Percentiles rank a stretch among this genome's conserved stretches.
Conservation (phyloP, 129 eudicot species). For the Pulicaria dysenterica region DNA sequence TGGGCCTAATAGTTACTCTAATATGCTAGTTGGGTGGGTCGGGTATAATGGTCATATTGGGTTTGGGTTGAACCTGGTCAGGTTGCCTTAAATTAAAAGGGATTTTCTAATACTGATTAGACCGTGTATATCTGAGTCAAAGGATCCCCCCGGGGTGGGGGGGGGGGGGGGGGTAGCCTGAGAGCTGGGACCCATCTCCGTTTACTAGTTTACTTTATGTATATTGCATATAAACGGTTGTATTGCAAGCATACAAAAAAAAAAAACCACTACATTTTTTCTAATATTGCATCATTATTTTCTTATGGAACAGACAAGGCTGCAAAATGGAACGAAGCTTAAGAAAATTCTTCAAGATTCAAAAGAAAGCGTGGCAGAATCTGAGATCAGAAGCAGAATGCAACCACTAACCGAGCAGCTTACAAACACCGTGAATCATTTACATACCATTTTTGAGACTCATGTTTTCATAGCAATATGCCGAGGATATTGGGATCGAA, state of each 20-base stretch:
- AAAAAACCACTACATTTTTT: not conserved
- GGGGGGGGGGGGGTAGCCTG: too few relatives aligned
- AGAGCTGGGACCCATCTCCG: too few relatives aligned
- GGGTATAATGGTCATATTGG: not conserved
- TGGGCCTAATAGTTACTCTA: slow-evolving; percentile 14
- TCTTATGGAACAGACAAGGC: slow-evolving; percentile 53
- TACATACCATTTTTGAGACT: slow-evolving; percentile 58
- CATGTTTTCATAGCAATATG: slow-evolving; percentile 71
- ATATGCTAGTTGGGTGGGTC: not conserved
- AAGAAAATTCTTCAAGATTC: slow-evolving; percentile 85
- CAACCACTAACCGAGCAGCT: slow-evolving; percentile 71
- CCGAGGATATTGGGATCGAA: slow-evolving; percentile 81
- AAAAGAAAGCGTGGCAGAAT: slow-evolving; percentile 57
- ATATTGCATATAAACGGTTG: too few relatives aligned
- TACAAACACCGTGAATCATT: slow-evolving; percentile 56
- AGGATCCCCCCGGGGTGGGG: too few relatives aligned
- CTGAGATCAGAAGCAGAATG: slow-evolving; percentile 71
- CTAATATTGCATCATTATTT: slow-evolving; percentile 2
- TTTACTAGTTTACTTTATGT: too few relatives aligned
- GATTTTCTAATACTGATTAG: too few relatives aligned
- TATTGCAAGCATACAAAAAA: too few relatives aligned
- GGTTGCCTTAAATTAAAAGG: too few relatives aligned
- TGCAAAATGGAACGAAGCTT: slow-evolving; percentile 60
- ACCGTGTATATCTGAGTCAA: too few relatives aligned
- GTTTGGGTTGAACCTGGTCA: not conserved